These are phyloP conservation scores for Lachnellula willkommii DNA, from an alignment of 2,329 filamentous ascomycete genomes.

Conservation along the genomic window DNA sequence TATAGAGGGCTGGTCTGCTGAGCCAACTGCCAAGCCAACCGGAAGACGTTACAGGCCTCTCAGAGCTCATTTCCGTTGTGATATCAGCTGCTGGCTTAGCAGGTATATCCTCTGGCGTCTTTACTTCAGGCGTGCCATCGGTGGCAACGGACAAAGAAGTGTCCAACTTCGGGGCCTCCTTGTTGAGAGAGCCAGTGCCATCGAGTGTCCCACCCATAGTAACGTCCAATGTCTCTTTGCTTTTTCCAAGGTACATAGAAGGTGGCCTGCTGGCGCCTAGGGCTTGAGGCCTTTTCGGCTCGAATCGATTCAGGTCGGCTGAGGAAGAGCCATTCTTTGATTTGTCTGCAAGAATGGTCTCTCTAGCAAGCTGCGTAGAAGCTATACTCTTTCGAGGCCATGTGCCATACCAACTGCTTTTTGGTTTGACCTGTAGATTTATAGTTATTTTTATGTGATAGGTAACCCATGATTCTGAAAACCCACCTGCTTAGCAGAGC, in stretches of 20 bases:
- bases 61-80: conserved; percentile 3
- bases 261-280: conserved; percentile 23
- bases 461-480: background rate
- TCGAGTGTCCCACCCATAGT: conserved; percentile 25
- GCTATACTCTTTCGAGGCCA: conserved; percentile 56
- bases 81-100: background rate
- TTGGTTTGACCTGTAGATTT: conserved; percentile 20
- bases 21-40: conserved; percentile 55
- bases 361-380: conserved; percentile 55
- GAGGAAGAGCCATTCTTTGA: conserved; percentile 22
- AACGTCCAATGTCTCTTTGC: conserved; percentile 31
- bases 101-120: conserved; percentile 1
- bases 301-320: conserved; percentile 27
- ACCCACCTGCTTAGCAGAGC: conserved; percentile 11
- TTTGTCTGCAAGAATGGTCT: conserved; percentile 52
- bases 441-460: conserved; percentile 3
- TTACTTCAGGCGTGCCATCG: conserved; percentile 1
- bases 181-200: background rate
- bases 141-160: background rate
- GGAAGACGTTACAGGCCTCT: conserved; percentile 33
- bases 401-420: conserved; percentile 55
- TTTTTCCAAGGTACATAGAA: conserved; percentile 31
- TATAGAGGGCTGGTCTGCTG: conserved; percentile 27
- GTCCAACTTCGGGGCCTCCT: conserved; percentile 1
- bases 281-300: conserved; percentile 21